Evolutionary conservation across 495 filamentous ascomycete genomes (phyloP).

Genomic region (Bryoglossum gracile): DNA sequence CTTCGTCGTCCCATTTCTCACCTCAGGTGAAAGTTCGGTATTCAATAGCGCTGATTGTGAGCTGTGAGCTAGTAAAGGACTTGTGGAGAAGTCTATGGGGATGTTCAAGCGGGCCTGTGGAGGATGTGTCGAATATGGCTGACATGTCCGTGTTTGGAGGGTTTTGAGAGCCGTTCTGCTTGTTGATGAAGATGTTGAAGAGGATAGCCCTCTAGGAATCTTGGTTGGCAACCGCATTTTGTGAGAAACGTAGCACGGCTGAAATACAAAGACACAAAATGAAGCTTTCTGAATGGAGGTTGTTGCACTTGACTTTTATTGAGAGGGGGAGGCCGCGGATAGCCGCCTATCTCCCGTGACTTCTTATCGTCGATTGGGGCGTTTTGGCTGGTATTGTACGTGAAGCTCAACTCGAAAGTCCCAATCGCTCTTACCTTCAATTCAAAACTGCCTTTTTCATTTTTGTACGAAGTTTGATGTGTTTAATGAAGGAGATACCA

Average conservation of each 20-base stretch:
- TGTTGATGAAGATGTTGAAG: not conserved
- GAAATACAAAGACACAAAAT: not conserved
- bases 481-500: too few relatives aligned
- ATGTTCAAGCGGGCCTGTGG: slow-evolving; percentile 58
- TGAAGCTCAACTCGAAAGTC: too few relatives aligned
- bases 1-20: slow-evolving; percentile 63
- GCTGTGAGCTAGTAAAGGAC: slow-evolving; percentile 73
- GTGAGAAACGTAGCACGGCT: not conserved
- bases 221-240: slow-evolving; percentile 15
- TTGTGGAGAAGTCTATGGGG: slow-evolving; percentile 81
- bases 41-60: slow-evolving; percentile 58
- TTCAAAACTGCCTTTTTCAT: too few relatives aligned
- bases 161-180: too few relatives aligned
- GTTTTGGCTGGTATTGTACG: not conserved
- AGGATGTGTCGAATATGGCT: slow-evolving; percentile 20
- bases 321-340: not conserved
- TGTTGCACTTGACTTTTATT: slow-evolving; percentile 1
- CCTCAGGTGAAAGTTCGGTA: slow-evolving; percentile 54
- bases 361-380: not conserved
- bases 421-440: too few relatives aligned
- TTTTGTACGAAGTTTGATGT: too few relatives aligned
- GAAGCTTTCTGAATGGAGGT: not conserved
- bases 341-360: not conserved
- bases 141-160: slow-evolving; percentile 2
- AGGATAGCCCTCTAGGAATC: not conserved